Evolutionary conservation across 2,329 filamentous ascomycete species (phyloP).

Genomic region (Keithomyces neogunnii): DNA sequence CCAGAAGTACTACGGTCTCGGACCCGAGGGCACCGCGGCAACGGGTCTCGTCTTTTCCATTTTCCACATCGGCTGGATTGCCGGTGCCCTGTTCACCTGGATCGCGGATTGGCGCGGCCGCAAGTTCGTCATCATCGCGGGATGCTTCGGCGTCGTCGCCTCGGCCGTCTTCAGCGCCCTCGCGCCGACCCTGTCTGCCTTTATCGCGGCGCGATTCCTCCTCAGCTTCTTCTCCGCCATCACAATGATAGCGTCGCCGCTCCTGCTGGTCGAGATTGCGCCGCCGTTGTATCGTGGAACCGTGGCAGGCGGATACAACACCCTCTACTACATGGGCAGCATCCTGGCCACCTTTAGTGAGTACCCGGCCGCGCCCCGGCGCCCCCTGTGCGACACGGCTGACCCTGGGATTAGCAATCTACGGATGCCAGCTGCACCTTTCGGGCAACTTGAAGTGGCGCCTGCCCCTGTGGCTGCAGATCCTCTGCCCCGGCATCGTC

Average conservation of each 20-base stretch:
- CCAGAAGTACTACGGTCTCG: slow-evolving; percentile 28
- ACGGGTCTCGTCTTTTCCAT: slow-evolving; percentile 37
- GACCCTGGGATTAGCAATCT: slow-evolving; percentile 8
- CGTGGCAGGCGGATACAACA: slow-evolving; percentile 45
- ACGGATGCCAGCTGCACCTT: slow-evolving; percentile 7
- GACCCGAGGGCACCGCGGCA: slow-evolving; percentile 24
- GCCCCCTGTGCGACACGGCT: neutral
- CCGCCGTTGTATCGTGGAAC: slow-evolving; percentile 51
- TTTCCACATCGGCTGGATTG: slow-evolving; percentile 34
- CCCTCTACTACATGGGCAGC: slow-evolving; percentile 30
- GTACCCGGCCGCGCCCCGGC: neutral
- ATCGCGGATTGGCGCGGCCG: slow-evolving; percentile 36
- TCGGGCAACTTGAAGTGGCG: slow-evolving; percentile 13
- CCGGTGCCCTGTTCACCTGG: slow-evolving; percentile 32
- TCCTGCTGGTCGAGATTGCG: slow-evolving; percentile 52
- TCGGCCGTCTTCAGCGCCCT: slow-evolving; percentile 41
- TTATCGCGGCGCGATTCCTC: slow-evolving; percentile 44
- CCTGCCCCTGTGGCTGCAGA: slow-evolving; percentile 12
- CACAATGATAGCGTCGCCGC: slow-evolving; percentile 46
- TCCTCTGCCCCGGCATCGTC: slow-evolving; percentile 11
- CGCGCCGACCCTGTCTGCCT: slow-evolving; percentile 31
- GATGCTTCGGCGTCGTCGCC: slow-evolving; percentile 38
- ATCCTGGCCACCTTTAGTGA: neutral
- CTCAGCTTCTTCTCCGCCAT: slow-evolving; percentile 47
- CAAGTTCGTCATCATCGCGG: slow-evolving; percentile 32